These are phyloP conservation scores for Arthrobotrys entomopaga DNA, from an alignment of 2,329 filamentous ascomycete genomes.

Conservation along the genomic window DNA sequence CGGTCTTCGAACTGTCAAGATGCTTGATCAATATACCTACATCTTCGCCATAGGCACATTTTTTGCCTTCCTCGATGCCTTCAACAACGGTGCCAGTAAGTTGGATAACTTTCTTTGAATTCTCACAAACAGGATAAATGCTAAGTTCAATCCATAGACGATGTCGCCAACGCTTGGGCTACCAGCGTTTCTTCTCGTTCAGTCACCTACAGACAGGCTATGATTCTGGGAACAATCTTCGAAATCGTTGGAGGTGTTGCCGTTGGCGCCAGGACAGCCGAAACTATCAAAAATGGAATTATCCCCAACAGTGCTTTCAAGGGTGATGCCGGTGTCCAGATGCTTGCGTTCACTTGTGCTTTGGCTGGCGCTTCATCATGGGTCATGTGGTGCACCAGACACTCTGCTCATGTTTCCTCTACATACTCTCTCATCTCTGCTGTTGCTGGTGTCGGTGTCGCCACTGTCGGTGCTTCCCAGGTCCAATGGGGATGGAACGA, in stretches of 20 bases:
- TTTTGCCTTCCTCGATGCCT: constrained; percentile 80
- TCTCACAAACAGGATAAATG: neutral
- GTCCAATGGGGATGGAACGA: constrained; percentile 71
- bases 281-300: constrained; percentile 79
- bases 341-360: constrained; percentile 71
- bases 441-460: constrained; percentile 66
- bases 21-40: constrained; percentile 75
- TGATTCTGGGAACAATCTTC: constrained; percentile 74
- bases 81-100: constrained; percentile 81
- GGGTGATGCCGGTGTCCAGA: constrained; percentile 65
- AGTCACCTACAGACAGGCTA: constrained; percentile 75
- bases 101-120: constrained; percentile 57
- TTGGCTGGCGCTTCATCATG: constrained; percentile 74
- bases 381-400: constrained; percentile 82
- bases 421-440: constrained; percentile 77
- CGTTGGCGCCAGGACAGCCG: constrained; percentile 76
- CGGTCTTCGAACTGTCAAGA: constrained; percentile 62
- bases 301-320: constrained; percentile 62
- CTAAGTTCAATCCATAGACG: constrained; percentile 64
- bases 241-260: constrained; percentile 74
- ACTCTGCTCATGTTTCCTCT: constrained; percentile 78
- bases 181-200: constrained; percentile 84
- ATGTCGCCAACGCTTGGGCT: constrained; percentile 80
- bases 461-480: constrained; percentile 65
- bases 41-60: constrained; percentile 79